Conservation (phyloP, 495 filamentous ascomycete genomes). For the Penicillium subrubescens region DNA sequence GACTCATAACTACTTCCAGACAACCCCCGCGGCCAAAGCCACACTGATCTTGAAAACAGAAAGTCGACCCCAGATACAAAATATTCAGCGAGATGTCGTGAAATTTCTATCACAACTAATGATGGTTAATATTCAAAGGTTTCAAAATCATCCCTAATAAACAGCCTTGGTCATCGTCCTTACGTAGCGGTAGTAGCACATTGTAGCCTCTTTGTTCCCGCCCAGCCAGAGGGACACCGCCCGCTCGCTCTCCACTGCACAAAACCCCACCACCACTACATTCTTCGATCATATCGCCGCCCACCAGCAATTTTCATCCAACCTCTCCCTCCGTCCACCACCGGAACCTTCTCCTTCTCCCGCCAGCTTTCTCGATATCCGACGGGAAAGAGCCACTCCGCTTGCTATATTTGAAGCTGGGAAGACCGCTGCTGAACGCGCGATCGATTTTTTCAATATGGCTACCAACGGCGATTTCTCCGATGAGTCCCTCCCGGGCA, state of each 20-base stretch:
- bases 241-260: constrained; percentile 50
- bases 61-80: not conserved
- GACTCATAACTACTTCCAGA: not conserved
- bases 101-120: not conserved
- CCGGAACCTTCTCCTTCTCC: constrained; percentile 18
- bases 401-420: not conserved
- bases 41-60: not conserved
- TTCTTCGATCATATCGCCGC: constrained; percentile 47
- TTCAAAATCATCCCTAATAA: not conserved
- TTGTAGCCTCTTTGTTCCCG: not conserved
- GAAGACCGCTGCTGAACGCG: constrained; percentile 14
- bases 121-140: not conserved
- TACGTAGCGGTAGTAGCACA: too few species aligned
- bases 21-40: not conserved
- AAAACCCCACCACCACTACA: constrained; percentile 38
- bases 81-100: not conserved
- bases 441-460: constrained; percentile 51
- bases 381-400: constrained; percentile 5
- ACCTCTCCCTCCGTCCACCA: constrained; percentile 27
- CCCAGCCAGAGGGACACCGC: constrained; percentile 32
- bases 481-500: constrained; percentile 61
- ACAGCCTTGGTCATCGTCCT: not conserved
- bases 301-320: constrained; percentile 48
- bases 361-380: not conserved
- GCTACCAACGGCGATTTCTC: constrained; percentile 65